A percentile compares a stretch with the other conserved stretches of the same genome.
These are phyloP conservation scores for Iodosphaeria phyllophila DNA, from an alignment of 2,329 filamentous ascomycete species.

Conservation along the genomic window DNA sequence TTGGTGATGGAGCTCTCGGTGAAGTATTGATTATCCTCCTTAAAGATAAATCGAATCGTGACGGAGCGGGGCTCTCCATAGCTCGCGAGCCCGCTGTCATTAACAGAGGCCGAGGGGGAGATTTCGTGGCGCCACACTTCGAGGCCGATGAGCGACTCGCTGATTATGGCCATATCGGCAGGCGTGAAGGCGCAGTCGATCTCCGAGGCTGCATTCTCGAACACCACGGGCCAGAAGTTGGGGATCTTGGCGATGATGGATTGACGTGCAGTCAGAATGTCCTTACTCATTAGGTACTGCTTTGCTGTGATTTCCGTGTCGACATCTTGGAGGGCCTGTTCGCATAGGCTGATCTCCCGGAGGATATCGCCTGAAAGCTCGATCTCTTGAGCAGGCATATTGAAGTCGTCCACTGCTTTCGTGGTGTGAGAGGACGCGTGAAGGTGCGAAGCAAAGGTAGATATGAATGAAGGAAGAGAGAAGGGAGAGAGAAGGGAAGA, in stretches of 20 bases:
- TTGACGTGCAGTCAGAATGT: slow-evolving; percentile 37
- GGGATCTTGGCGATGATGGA: slow-evolving; percentile 36
- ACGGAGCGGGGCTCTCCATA: slow-evolving; percentile 44
- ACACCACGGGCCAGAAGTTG: slow-evolving; percentile 51
- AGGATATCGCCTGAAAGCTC: no score
- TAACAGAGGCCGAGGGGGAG: slow-evolving; percentile 12
- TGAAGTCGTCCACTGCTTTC: no score
- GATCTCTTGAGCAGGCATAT: no score
- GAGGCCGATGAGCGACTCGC: slow-evolving; percentile 32
- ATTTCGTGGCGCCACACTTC: slow-evolving; percentile 28
- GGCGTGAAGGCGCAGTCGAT: slow-evolving; percentile 45
- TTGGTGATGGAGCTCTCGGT: slow-evolving; percentile 41
- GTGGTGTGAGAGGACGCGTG: no score
- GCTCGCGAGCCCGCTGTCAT: slow-evolving; percentile 11
- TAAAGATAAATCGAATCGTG: slow-evolving; percentile 33
- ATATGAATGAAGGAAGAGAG: no score
- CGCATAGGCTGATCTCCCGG: no score
- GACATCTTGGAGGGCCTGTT: slow-evolving; percentile 13
- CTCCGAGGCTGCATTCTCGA: slow-evolving; percentile 36
- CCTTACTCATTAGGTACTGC: slow-evolving; percentile 12
- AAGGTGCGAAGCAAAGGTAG: no score
- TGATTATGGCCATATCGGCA: slow-evolving; percentile 38
- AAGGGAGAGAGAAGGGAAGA: no score
- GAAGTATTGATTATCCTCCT: slow-evolving; percentile 44
- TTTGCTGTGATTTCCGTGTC: slow-evolving; percentile 14